These are phyloP conservation scores for Colletotrichum simmondsii DNA, from an alignment of 2,329 filamentous ascomycete genomes.

Conservation along the genomic window DNA sequence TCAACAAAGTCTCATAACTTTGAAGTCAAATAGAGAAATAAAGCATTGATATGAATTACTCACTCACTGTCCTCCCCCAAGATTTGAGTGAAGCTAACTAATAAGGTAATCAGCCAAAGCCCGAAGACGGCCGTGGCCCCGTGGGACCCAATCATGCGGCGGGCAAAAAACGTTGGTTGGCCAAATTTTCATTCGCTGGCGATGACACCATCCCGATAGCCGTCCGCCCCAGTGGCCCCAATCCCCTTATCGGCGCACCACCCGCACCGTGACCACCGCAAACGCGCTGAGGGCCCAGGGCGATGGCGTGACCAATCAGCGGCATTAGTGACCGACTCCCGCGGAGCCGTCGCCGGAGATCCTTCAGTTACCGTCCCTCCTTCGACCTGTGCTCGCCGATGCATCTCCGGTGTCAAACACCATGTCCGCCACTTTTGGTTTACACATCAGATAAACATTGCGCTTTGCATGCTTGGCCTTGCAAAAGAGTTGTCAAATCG, in stretches of 20 bases:
- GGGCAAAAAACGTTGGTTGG: constrained; percentile 22
- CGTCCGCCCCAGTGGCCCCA: background rate
- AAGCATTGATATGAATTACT: constrained; percentile 4
- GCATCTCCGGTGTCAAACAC: constrained; percentile 19
- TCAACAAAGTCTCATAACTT: background rate
- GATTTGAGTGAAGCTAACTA: background rate
- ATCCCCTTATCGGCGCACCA: constrained; percentile 16
- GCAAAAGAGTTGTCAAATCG: background rate
- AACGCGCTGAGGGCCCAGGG: background rate
- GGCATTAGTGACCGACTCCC: constrained; percentile 25
- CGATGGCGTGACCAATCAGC: constrained; percentile 33
- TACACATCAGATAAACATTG: background rate
- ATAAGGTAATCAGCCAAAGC: background rate
- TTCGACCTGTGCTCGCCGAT: background rate
- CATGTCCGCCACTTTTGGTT: background rate
- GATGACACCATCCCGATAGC: constrained; percentile 36
- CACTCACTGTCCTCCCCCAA: background rate
- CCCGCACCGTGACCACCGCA: too few species aligned
- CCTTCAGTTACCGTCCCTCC: background rate
- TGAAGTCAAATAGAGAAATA: background rate
- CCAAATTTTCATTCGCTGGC: constrained; percentile 32
- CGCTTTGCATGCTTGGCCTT: background rate
- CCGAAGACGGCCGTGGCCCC: constrained; percentile 6
- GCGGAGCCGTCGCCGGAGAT: constrained; percentile 35
- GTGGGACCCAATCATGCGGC: constrained; percentile 29